These are phyloP conservation scores for Exutisphaerella laricina DNA, from an alignment of 2,329 filamentous ascomycete species.

Conservation along the genomic window DNA sequence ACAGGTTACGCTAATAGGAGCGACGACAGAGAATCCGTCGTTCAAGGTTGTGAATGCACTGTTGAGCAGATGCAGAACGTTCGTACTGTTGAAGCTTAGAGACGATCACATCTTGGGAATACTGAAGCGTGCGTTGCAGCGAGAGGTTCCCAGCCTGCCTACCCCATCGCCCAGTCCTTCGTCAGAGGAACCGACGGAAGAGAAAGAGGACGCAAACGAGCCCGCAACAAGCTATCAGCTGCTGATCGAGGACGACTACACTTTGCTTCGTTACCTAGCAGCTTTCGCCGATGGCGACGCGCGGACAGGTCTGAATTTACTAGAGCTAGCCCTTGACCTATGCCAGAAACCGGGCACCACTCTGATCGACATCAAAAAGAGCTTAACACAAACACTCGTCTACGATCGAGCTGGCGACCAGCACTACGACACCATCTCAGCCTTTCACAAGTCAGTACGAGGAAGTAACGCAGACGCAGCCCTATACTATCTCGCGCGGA, in stretches of 20 bases:
- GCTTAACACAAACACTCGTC: constrained; percentile 84
- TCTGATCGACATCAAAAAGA: constrained; percentile 69
- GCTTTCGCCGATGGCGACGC: constrained; percentile 89
- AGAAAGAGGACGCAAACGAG: background rate
- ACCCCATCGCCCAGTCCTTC: constrained; percentile 32
- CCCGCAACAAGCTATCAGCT: constrained; percentile 29
- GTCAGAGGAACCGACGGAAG: constrained; percentile 12
- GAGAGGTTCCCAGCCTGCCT: constrained; percentile 48
- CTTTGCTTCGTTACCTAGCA: constrained; percentile 71
- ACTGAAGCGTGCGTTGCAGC: constrained; percentile 64
- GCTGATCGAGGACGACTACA: constrained; percentile 63
- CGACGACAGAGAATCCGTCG: constrained; percentile 93
- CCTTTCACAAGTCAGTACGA: constrained; percentile 92
- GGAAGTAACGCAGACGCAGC: constrained; percentile 81
- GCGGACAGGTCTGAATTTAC: constrained; percentile 82
- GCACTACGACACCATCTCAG: constrained; percentile 96
- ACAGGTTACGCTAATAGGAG: constrained; percentile 84
- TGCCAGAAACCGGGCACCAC: constrained; percentile 59
- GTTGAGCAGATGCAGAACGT: constrained; percentile 82
- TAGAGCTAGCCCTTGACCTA: constrained; percentile 81
- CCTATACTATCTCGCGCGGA: constrained; percentile 89
- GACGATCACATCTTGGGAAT: constrained; percentile 68
- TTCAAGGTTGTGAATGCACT: constrained; percentile 89
- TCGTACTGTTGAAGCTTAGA: constrained; percentile 72
- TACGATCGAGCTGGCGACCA: constrained; percentile 94